Percentiles rank a stretch among this genome's conserved stretches.
Conservation (phyloP, 768 basidiomycete species). For the Amyloporia xantha region DNA sequence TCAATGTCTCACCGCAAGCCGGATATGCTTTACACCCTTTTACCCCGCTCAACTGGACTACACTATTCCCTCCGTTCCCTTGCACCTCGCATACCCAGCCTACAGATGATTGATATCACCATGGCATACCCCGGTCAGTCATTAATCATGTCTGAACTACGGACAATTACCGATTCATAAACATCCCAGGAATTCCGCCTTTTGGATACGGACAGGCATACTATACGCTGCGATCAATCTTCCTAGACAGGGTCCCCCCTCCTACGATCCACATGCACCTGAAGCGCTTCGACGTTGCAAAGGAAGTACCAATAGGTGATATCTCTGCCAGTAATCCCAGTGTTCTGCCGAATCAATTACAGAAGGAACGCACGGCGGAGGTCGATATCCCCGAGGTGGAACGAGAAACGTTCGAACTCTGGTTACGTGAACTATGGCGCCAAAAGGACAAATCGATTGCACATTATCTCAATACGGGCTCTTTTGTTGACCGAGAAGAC, state of each 20-base stretch:
- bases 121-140: slow-evolving; percentile 79
- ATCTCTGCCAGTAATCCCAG: slow-evolving; percentile 32
- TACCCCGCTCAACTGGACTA: slow-evolving; percentile 90
- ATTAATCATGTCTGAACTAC: not conserved
- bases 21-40: slow-evolving; percentile 74
- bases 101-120: slow-evolving; percentile 87
- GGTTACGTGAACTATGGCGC: slow-evolving; percentile 77
- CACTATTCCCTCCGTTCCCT: slow-evolving; percentile 80
- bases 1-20: slow-evolving; percentile 35
- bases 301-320: slow-evolving; percentile 66
- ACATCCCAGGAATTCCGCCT: slow-evolving; percentile 58
- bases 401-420: slow-evolving; percentile 58
- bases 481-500: slow-evolving; percentile 30
- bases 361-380: slow-evolving; percentile 12
- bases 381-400: slow-evolving; percentile 27
- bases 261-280: slow-evolving; percentile 86
- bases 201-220: slow-evolving; percentile 80
- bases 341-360: slow-evolving; percentile 29
- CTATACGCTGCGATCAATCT: slow-evolving; percentile 88
- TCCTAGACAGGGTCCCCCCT: slow-evolving; percentile 72
- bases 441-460: slow-evolving; percentile 80
- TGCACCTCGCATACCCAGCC: slow-evolving; percentile 63
- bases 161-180: not conserved
- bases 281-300: slow-evolving; percentile 63
- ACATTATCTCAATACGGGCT: slow-evolving; percentile 49